Percentiles rank a stretch among this genome's conserved stretches.
Conservation (phyloP, 306 rosid species). For the Cicer cuneatum region DNA sequence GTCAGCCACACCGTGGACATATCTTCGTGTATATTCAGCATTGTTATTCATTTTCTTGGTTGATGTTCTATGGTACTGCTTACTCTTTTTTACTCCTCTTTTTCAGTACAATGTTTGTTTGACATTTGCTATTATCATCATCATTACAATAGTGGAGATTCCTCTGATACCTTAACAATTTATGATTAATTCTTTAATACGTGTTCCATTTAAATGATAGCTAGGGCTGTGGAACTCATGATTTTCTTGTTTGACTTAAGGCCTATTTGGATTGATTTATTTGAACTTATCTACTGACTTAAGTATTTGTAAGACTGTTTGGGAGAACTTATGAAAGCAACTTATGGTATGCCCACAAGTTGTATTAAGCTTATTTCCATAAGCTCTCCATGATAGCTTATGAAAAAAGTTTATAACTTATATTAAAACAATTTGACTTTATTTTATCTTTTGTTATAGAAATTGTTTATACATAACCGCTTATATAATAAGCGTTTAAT, state of each 20-base stretch:
- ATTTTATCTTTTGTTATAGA: no score
- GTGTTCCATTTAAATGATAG: conserved; percentile 9
- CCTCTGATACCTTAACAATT: not conserved
- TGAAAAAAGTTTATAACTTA: no score
- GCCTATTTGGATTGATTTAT: no score
- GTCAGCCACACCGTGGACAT: conserved; percentile 88
- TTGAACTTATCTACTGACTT: no score
- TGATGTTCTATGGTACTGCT: conserved; percentile 79
- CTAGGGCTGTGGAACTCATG: conserved; percentile 3
- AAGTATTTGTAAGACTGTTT: no score
- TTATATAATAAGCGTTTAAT: no score
- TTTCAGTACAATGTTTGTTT: conserved; percentile 8
- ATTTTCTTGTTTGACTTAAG: conserved; percentile 16
- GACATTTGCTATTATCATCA: conserved; percentile 1
- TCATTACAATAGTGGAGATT: conserved; percentile 10
- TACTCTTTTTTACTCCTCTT: conserved; percentile 17
- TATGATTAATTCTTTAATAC: conserved; percentile 7
- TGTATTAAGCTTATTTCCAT: no score
- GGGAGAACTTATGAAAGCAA: no score
- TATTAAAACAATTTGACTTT: no score
- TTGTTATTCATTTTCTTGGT: conserved; percentile 75
- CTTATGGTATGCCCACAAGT: no score
- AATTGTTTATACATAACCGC: no score
- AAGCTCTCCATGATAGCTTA: no score
- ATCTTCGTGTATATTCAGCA: conserved; percentile 90